Evolutionary conservation across 2,329 filamentous ascomycete species (phyloP).

Genomic region (Penicillium sp.): DNA sequence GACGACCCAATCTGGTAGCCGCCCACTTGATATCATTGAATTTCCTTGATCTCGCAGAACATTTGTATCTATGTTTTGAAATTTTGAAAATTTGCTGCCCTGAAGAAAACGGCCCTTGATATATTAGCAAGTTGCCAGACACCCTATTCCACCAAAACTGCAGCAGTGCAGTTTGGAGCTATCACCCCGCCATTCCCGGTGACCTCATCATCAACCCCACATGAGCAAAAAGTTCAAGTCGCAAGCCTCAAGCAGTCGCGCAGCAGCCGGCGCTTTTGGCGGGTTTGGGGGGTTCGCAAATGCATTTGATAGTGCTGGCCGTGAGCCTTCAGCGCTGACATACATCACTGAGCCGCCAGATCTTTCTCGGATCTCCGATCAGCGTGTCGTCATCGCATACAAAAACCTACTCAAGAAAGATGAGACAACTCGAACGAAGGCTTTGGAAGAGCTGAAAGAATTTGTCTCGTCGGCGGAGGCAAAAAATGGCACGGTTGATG

Average conservation of each 20-base stretch:
- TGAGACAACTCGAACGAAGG: conserved; percentile 83
- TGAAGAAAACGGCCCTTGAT: no score
- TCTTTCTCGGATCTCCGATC: conserved; percentile 67
- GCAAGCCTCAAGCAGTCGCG: conserved; percentile 59
- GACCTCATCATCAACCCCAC: conserved; percentile 26
- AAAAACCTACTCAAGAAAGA: conserved; percentile 93
- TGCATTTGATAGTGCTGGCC: conserved; percentile 34
- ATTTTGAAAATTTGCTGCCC: no score
- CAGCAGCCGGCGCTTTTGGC: conserved; percentile 46
- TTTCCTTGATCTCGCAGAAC: background rate
- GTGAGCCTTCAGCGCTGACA: conserved; percentile 61
- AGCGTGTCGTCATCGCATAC: conserved; percentile 80
- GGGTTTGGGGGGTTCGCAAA: conserved; percentile 40
- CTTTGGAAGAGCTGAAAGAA: conserved; percentile 73
- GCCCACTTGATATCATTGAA: conserved; percentile 15
- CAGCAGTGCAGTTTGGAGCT: conserved; percentile 7
- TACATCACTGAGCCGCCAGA: conserved; percentile 84
- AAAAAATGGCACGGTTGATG: conserved; percentile 61
- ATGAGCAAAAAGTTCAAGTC: conserved; percentile 58
- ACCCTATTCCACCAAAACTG: conserved; percentile 2
- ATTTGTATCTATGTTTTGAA: no score
- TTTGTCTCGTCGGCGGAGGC: conserved; percentile 54
- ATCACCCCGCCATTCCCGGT: conserved; percentile 19
- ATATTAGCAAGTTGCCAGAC: no score
- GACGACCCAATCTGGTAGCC: conserved; percentile 27